Percentiles rank a stretch among this genome's conserved stretches.
Conservation (phyloP, 2,329 filamentous ascomycete genomes). For the Aspergillus ruber region DNA sequence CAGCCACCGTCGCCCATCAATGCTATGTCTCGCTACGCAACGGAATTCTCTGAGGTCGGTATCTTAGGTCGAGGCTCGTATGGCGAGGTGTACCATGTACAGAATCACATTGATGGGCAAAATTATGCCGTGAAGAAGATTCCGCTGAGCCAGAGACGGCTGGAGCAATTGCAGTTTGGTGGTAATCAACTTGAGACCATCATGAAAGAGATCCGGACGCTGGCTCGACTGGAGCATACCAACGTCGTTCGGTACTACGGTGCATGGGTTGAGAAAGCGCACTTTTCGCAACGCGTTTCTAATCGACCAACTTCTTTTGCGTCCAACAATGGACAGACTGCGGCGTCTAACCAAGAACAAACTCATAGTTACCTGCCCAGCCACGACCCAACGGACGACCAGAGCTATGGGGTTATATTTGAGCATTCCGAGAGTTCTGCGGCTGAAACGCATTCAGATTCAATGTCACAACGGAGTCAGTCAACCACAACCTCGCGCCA, state of each 20-base stretch:
- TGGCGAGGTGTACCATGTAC: slow-evolving; percentile 57
- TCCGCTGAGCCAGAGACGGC: slow-evolving; percentile 46
- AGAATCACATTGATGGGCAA: slow-evolving; percentile 55
- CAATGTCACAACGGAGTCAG: slow-evolving; percentile 25
- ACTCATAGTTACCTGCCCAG: slow-evolving; percentile 11
- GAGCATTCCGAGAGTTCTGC: slow-evolving; percentile 29
- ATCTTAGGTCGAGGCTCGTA: slow-evolving; percentile 60
- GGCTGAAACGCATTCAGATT: slow-evolving; percentile 14
- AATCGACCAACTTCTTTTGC: slow-evolving; percentile 2
- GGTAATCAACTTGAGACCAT: slow-evolving; percentile 52
- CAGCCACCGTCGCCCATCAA: slow-evolving; percentile 17
- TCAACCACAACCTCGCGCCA: slow-evolving; percentile 34
- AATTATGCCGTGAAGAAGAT: slow-evolving; percentile 64
- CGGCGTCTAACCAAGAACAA: slow-evolving; percentile 7
- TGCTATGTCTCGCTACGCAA: slow-evolving; percentile 39
- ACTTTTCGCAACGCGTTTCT: slow-evolving; percentile 11
- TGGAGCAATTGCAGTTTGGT: slow-evolving; percentile 47
- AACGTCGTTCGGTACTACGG: slow-evolving; percentile 63
- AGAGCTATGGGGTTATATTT: slow-evolving; percentile 36
- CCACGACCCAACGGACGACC: slow-evolving; percentile 16
- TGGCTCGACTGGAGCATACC: slow-evolving; percentile 57
- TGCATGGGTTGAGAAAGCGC: slow-evolving; percentile 55
- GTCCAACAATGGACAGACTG: slow-evolving; percentile 9
- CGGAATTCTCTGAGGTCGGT: slow-evolving; percentile 49
- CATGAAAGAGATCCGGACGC: slow-evolving; percentile 55